Evolutionary conservation across 2,329 filamentous ascomycete species (phyloP), one percentile per base, ranked within the genome.

Genomic region (Hypoxylon sp.): DNA sequence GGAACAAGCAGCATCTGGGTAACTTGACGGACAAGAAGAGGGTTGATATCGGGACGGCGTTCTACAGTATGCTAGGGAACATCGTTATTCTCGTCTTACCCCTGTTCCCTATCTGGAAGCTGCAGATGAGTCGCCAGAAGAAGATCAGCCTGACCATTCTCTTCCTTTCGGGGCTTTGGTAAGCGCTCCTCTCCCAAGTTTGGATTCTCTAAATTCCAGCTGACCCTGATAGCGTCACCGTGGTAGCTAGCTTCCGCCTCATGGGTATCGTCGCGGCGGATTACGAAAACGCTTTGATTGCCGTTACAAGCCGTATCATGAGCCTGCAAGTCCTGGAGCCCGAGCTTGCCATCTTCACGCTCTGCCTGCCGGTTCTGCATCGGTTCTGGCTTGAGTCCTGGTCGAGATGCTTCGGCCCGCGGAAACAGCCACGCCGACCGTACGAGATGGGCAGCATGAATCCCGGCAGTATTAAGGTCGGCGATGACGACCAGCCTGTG

Each of bases 61-160:
- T 75, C 1, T 77, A 79, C 58, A 81, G 79, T 46, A 78, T 82
- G 27, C 61, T 74, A 4, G 78, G 77, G 10, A 79, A 83, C 55
- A 50, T 80, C 11, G 58, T 80, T 51, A 77, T 83, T 35, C 67
- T 83, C 35, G 27, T 73, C 15, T 65, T 83, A 38, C 80, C 81
- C 1, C 74, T 83, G 55, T 74, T 77, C 20, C 78, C 78, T 17
- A 73, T 83, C 11, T 78, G 78, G 72, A 63, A 70, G 15, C 75
- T 81, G 40, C 77, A 81, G 48, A 70, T 82, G 49, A 74, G 74
- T 2, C 60, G 66, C 4, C 67, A 68, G 9, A 74, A 78, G 40
- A 81, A 79, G 63, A 67, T 74, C 20, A 74, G 72, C 2, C 60
- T 81, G 27, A 76, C 77, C 55, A 55, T 73, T 24, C 71, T 81